These are phyloP conservation scores for Colletotrichum falcatum DNA, from an alignment of 2,329 filamentous ascomycete genomes.

Conservation along the genomic window DNA sequence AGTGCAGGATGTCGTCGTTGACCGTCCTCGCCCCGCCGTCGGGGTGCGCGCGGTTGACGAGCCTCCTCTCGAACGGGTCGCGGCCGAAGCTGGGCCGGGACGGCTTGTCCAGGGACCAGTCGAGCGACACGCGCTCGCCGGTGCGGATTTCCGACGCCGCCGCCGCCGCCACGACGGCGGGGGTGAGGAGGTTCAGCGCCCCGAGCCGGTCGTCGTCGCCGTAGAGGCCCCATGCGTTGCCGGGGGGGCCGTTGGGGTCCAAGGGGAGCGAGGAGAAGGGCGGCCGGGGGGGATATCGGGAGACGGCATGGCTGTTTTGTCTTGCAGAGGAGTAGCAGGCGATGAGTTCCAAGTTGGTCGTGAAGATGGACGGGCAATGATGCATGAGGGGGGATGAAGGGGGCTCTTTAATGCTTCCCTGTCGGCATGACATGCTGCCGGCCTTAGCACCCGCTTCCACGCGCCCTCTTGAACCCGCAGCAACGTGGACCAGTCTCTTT, in stretches of 20 bases:
- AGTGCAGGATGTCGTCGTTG: constrained; percentile 50
- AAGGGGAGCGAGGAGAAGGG: constrained; percentile 56
- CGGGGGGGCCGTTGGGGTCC: constrained; percentile 59
- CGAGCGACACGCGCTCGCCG: constrained; percentile 48
- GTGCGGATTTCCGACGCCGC: constrained; percentile 43
- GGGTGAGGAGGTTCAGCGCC: constrained; percentile 66
- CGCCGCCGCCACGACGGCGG: constrained; percentile 51
- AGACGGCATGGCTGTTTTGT: constrained; percentile 9
- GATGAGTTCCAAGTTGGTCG: not conserved
- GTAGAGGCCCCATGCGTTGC: constrained; percentile 69
- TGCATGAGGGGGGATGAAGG: not conserved
- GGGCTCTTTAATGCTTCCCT: not conserved
- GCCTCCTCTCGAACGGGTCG: constrained; percentile 48
- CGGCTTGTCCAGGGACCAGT: constrained; percentile 51
- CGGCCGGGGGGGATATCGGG: not conserved
- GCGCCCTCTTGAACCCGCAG: not conserved
- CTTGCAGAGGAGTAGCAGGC: not conserved
- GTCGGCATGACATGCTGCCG: constrained; percentile 24
- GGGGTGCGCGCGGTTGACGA: constrained; percentile 53
- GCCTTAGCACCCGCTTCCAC: not conserved
- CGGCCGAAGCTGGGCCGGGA: constrained; percentile 50
- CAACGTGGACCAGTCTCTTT: not conserved
- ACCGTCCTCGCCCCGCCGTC: constrained; percentile 46
- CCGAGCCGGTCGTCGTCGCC: constrained; percentile 64
- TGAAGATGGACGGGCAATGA: too few species aligned